Conservation (phyloP, 495 filamentous ascomycete species). For the Staphylotrichum tortipilum region DNA sequence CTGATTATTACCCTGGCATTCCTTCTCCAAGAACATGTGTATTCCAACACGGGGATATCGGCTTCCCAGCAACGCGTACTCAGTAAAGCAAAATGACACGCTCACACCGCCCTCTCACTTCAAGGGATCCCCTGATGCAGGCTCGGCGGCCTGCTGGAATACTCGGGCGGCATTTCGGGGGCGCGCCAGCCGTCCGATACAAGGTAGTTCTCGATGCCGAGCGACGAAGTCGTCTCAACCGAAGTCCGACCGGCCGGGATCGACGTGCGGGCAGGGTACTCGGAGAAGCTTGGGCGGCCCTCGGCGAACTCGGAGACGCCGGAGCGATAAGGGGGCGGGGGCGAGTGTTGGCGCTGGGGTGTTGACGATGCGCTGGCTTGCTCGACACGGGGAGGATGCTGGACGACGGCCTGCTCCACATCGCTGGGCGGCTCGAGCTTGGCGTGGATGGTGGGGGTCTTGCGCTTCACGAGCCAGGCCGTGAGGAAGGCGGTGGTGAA, state of each 20-base stretch:
- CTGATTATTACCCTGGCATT: too few species aligned
- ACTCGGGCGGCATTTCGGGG: constrained; percentile 9
- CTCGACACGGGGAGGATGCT: not conserved
- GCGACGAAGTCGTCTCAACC: constrained; percentile 15
- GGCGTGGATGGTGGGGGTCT: not conserved
- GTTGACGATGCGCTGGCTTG: not conserved
- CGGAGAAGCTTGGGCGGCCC: not conserved
- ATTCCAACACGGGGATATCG: too few species aligned
- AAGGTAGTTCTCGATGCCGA: constrained; percentile 15
- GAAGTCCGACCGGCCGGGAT: constrained; percentile 6
- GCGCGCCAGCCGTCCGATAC: constrained; percentile 22
- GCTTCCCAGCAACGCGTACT: too few species aligned
- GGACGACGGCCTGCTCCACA: constrained; percentile 2
- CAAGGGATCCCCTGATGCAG: not conserved
- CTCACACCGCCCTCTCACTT: too few species aligned
- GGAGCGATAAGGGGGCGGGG: constrained; percentile 4
- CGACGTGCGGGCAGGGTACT: not conserved
- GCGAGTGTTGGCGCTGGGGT: constrained; percentile 1
- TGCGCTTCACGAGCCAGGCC: not conserved
- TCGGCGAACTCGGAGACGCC: not conserved
- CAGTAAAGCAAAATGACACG: too few species aligned
- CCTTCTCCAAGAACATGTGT: too few species aligned
- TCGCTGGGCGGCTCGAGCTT: not conserved
- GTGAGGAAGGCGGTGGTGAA: not conserved
- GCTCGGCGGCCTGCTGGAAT: constrained; percentile 17